Conservation (phyloP, 2,329 filamentous ascomycete genomes). For the Myriosclerotinia scirpicola region DNA sequence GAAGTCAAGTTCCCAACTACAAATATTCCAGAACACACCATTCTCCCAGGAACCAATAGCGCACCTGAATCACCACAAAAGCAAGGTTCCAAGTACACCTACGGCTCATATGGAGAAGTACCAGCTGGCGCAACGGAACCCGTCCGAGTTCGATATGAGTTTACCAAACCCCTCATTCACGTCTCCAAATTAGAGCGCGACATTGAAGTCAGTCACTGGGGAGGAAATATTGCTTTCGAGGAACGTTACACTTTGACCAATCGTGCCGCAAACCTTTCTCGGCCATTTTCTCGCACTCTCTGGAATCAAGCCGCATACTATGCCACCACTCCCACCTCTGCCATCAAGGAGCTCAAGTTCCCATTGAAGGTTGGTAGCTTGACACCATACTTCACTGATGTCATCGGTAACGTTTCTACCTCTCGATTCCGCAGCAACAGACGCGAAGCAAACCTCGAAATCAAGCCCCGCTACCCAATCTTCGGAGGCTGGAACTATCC, state of each 20-base stretch:
- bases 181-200: slow-evolving; percentile 80
- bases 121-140: slow-evolving; percentile 73
- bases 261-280: slow-evolving; percentile 74
- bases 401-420: slow-evolving; percentile 95
- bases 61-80: slow-evolving; percentile 67
- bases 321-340: slow-evolving; percentile 67
- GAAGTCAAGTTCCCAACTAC: slow-evolving; percentile 84
- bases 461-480: slow-evolving; percentile 92
- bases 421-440: slow-evolving; percentile 78
- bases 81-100: slow-evolving; percentile 81
- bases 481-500: slow-evolving; percentile 99
- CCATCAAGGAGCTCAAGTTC: slow-evolving; percentile 79
- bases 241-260: slow-evolving; percentile 89
- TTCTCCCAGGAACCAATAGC: slow-evolving; percentile 61
- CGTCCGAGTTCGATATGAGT: slow-evolving; percentile 85
- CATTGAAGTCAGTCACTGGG: slow-evolving; percentile 96
- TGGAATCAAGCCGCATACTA: slow-evolving; percentile 74
- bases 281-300: slow-evolving; percentile 73
- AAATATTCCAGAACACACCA: slow-evolving; percentile 83
- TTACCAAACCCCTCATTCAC: slow-evolving; percentile 86
- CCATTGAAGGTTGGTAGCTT: slow-evolving; percentile 76
- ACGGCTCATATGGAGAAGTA: slow-evolving; percentile 83
- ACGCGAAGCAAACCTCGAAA: slow-evolving; percentile 79
- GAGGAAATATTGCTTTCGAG: slow-evolving; percentile 92
- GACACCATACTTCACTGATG: slow-evolving; percentile 92